A percentile compares a stretch with the other conserved stretches of the same genome.
Evolutionary conservation across 1,139 yeast genomes (phyloP).

Genomic region (Scheffersomyces insectosa): DNA sequence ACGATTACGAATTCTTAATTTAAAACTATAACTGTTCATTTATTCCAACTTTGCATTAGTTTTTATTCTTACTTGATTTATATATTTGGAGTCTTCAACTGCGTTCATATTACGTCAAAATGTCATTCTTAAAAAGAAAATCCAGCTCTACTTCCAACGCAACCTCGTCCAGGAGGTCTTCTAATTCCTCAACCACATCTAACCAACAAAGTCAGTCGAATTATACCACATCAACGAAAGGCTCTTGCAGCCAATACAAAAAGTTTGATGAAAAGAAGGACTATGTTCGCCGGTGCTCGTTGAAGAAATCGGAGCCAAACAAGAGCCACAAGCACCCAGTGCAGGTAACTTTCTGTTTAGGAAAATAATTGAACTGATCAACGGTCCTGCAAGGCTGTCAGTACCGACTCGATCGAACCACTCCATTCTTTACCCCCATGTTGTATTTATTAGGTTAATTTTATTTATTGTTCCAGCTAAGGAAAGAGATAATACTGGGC

Average conservation of each 20-base stretch:
- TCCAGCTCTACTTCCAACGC: background rate
- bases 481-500: background rate
- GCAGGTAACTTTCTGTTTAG: slow-evolving; percentile 41
- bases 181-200: slow-evolving; percentile 1
- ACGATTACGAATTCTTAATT: too few species aligned
- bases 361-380: slow-evolving; percentile 17
- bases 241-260: slow-evolving; percentile 14
- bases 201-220: background rate
- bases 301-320: slow-evolving; percentile 18
- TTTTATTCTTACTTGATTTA: background rate
- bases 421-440: background rate
- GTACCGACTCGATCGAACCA: background rate
- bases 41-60: background rate
- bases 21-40: too few species aligned
- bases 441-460: slow-evolving; percentile 1
- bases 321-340: slow-evolving; percentile 26
- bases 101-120: background rate
- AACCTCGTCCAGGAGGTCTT: background rate
- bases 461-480: background rate
- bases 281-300: slow-evolving; percentile 41
- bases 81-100: background rate
- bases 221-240: slow-evolving; percentile 3
- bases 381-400: background rate
- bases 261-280: slow-evolving; percentile 49
- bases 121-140: background rate